Evolutionary conservation across 2,329 filamentous ascomycete species (phyloP).

Genomic region (Sclerotinia sclerotiorum): DNA sequence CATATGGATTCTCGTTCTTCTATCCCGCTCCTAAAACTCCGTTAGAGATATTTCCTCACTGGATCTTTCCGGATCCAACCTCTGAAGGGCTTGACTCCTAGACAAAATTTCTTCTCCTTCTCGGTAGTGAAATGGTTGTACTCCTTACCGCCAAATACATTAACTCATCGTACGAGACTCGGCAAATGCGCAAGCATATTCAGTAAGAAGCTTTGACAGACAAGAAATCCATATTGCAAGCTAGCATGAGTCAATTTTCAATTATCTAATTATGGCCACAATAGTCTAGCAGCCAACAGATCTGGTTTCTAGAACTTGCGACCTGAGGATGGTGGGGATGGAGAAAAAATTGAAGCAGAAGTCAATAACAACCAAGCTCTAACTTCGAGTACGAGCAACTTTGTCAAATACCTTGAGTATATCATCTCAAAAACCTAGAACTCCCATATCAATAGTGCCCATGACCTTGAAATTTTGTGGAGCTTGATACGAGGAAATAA

Average conservation of each 20-base stretch:
- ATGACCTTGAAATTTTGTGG: neutral
- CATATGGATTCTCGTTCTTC: neutral
- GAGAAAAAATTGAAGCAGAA: neutral
- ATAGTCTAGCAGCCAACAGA: neutral
- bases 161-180: neutral
- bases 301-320: neutral
- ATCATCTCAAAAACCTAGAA: neutral
- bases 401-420: too few relatives aligned
- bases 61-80: neutral
- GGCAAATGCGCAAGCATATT: too few relatives aligned
- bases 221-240: neutral
- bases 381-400: neutral
- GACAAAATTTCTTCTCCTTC: neutral
- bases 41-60: neutral
- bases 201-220: neutral
- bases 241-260: neutral
- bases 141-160: neutral
- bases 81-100: neutral
- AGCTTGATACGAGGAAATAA: neutral
- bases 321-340: too few relatives aligned
- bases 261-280: neutral
- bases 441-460: too few relatives aligned
- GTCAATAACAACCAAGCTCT: neutral
- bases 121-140: neutral
- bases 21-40: neutral